Evolutionary conservation across 257 asterid species (phyloP), one percentile per base, ranked within the genome.

Genomic region (Schizonepeta tenuifolia): DNA sequence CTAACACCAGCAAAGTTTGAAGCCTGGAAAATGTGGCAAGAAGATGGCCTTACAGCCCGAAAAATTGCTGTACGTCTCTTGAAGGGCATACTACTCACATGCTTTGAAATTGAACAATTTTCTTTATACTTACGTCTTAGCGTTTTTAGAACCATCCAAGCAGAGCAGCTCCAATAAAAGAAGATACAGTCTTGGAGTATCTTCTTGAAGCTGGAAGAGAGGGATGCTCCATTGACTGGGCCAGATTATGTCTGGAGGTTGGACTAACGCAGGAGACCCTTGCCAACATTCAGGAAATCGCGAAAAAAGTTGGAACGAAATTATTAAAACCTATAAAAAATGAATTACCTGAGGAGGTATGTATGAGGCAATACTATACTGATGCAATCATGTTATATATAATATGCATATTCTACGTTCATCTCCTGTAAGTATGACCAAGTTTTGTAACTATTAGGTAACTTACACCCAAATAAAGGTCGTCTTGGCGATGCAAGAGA

Each of bases 21-120:
- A 84, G 94, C 98, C 35, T 93, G 98, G 98, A 91, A 77, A 84
- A 86, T 89, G 98, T 93, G 96, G 96, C 96, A 91, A 79, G 93
- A 87, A 71, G 88, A 83, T 33, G 96, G 92, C 63, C 80, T 85
- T 49, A 80, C 94, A 5, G 24, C 85, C 68, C 85, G 78, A 76
- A 69, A 82, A 71, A 84, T 91, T 71, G 96, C 97, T 49, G 97
- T 93, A 83, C 69, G 93, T 81, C 64, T 81, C 71, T 74, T 75
- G 41, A 63, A 65, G 72, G 55, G 54, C 36, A 64, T 28, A 65
- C 35, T n/a, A 21, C 3, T 36, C 47, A 24, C 73, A 12, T 75
- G 28, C 60, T 59, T 47, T 63, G 21, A n/a, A 56, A 26, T 54
- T 20, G 38, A 17, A 50, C 36, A 21, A 36, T 54, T 67, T 20